Evolutionary conservation across 345 rosid species (phyloP).

Genomic region (Conringia planisiliqua): DNA sequence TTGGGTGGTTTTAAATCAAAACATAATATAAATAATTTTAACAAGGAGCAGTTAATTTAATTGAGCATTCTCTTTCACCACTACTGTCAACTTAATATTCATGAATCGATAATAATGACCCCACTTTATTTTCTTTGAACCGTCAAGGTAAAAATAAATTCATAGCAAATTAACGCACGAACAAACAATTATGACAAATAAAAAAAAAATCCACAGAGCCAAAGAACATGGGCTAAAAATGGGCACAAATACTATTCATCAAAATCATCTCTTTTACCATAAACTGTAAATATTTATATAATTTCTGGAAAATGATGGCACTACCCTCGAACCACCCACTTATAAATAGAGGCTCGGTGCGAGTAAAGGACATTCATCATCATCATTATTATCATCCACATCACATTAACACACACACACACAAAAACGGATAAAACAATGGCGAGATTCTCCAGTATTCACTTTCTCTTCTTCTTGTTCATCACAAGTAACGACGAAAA

Average conservation of each 20-base stretch:
- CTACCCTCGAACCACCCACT: neutral
- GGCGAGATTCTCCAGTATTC: conserved; percentile 1
- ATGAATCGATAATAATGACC: neutral
- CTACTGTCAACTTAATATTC: neutral
- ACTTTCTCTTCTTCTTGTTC: neutral
- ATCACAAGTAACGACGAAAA: conserved; percentile 20
- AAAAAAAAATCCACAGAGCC: neutral
- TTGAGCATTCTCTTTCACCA: conserved; percentile 22
- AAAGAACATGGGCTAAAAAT: conserved; percentile 17
- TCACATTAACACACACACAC: neutral
- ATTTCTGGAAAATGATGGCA: neutral
- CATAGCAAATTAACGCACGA: neutral
- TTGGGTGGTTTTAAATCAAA: neutral
- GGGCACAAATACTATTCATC: neutral
- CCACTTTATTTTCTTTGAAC: conserved; percentile 1
- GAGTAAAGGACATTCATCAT: conserved; percentile 10
- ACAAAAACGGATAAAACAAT: neutral
- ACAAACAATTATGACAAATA: neutral
- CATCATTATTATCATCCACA: neutral
- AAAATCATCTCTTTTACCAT: neutral
- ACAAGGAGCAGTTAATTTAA: neutral
- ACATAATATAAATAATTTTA: neutral
- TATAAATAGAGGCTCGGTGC: conserved; percentile 14
- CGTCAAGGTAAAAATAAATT: neutral
- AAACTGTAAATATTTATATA: neutral